Evolutionary conservation across 2,329 filamentous ascomycete genomes (phyloP), one percentile per base, ranked within the genome.

Genomic region (Neonectria coccinea): DNA sequence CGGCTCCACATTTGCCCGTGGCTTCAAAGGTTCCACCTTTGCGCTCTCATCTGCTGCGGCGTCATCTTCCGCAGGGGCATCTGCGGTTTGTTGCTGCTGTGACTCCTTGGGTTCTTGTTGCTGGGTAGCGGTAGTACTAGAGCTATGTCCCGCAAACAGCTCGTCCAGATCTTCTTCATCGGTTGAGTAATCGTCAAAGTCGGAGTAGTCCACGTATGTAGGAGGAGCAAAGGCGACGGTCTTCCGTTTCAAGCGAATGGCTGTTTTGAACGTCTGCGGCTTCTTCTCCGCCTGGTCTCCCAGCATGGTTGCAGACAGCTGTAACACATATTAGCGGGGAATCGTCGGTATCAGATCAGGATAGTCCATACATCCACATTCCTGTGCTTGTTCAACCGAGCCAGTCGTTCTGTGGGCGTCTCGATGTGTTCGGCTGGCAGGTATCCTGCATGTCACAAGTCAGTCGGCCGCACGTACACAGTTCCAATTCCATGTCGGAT

Each of bases 381-480:
- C 76, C 96, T 89, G 80, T 99, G 96, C 81, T 99, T 99, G 80
- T 99, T 99, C 68, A 98, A 81, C 68, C 96, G 89, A 50, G 96
- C 96, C 67, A 99, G 81, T 76, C 96, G 88, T 83, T 99, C 96
- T 16, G 95, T 97, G 2, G 96, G 96, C 9, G 96, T 99, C 79
- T 99, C 96, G 70, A 99, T 99, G 77, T 99, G 96, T 79, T 99
- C 96, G 53, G 96, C 96, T 54, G 96, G 96, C 59, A 99, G 84
- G 76, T 99, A 99, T 47, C 95, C 95, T 97, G 66, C 20, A 27
- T 27, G 22, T 36, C 31, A 11, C 50, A 55, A 22, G 56, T 68
- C 72, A 65, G 75, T 79, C 51, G 75, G 67, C 25, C 27, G 22
- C 2, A 39, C 14, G 11, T 16, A 44, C 39, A 27, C n/a, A 16